Evolutionary conservation across 768 basidiomycete genomes (phyloP), one percentile per base, ranked within the genome.

Genomic region (Mycena rebaudengoi): DNA sequence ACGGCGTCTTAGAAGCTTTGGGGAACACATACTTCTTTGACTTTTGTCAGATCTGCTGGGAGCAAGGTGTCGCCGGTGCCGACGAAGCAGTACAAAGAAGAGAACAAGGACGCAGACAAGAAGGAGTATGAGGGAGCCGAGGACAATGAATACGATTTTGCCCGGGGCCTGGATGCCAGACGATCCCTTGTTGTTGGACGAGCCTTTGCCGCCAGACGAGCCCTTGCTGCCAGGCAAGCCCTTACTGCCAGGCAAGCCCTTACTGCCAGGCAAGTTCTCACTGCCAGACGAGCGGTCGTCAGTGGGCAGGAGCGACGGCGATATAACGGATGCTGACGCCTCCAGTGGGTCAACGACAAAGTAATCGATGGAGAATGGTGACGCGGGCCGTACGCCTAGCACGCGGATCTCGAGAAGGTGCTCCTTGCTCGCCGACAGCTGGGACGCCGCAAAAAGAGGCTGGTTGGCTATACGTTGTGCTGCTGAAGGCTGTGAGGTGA

Each of bases 361-460:
- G 28, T 73, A 73, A 29, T 80, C 75, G 14, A 86, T 58, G 4
- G 75, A 80, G 60, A 76, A 86, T 7, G 83, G 82, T 1, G 78
- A 71, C 28, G 61, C 63, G 3, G 76, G 69, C 11, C 48, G 51
- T 28, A 66, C 65, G 13, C 67, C 63, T 1, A 77, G 75, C 20
- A 85, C 73, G 51, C 79, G 77, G 62, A 86, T 79, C 7, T 68
- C 66, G 28, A 86, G 66, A 7, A 62, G 68, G 69, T 86, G 83
- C 56, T 75, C 72, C 10, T 64, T 26, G n/a, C 66, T 68, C 16
- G 69, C 55, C 7, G 75, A 65, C 14, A 79, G 67, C 5, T 70
- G 51, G 13, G 66, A 46, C 23, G 78, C 73, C 7, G 75, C 71
- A 69, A 83, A 86, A 49, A 85, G 75, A 10, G 79, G 78, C 68